A percentile compares a stretch with the other conserved stretches of the same genome.
phyloP scores from a whole-genome alignment of 2,329 filamentous ascomycete genomes.

The Anisogramma anomala region DNA sequence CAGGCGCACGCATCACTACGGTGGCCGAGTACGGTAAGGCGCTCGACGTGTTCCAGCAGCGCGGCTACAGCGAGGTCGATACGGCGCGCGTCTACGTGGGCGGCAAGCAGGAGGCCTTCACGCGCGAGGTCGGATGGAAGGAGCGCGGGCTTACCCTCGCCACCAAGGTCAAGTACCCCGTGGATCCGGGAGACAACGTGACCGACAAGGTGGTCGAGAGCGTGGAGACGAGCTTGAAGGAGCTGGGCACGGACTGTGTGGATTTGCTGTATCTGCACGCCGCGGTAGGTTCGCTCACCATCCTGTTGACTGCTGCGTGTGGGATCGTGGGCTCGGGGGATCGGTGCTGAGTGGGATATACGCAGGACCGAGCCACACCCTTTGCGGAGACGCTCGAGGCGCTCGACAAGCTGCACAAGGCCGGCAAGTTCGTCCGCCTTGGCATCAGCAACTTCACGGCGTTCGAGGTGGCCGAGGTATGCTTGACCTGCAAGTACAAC shows the following conservation, averaged over 20 bases:
- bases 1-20: conserved; percentile 46
- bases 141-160: conserved; percentile 57
- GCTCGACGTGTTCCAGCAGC: conserved; percentile 54
- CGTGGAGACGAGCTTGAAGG: conserved; percentile 56
- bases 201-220: conserved; percentile 52
- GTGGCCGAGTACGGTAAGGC: conserved; percentile 48
- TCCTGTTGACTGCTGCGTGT: background rate
- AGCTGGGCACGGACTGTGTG: conserved; percentile 60
- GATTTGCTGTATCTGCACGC: conserved; percentile 70
- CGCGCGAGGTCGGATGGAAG: conserved; percentile 53
- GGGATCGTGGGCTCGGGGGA: too few relatives aligned
- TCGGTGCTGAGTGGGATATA: conserved; percentile 13
- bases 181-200: conserved; percentile 45
- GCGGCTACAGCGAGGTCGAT: conserved; percentile 62
- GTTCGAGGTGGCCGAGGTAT: conserved; percentile 79
- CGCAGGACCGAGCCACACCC: conserved; percentile 47
- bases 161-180: conserved; percentile 56
- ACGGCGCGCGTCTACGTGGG: conserved; percentile 57
- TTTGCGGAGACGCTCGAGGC: conserved; percentile 72
- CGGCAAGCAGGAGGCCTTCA: conserved; percentile 60
- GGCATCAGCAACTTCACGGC: conserved; percentile 78
- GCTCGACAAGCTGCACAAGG: conserved; percentile 70
- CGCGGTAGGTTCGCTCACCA: conserved; percentile 25
- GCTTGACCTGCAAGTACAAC: conserved; percentile 65
- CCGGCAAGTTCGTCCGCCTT: conserved; percentile 71